These are phyloP conservation scores for Klebsormidium nitens DNA, from an alignment of 139 green algal genomes.

Conservation along the genomic window DNA sequence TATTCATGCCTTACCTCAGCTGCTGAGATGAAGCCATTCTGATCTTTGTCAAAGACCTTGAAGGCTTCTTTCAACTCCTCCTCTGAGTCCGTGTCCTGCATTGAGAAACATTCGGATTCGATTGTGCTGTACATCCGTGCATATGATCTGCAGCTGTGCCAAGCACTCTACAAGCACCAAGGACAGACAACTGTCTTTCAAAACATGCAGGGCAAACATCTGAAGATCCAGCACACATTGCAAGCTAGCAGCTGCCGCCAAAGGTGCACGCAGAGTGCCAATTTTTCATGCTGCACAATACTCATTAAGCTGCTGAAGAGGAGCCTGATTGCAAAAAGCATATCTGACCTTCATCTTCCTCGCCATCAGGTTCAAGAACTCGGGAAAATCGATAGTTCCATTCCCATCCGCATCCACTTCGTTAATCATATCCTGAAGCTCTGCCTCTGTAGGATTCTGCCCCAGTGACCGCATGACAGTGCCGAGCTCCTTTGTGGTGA, in stretches of 20 bases:
- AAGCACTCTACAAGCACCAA: not conserved
- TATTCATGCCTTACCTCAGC: conserved; percentile 56
- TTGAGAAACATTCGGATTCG: too few species aligned
- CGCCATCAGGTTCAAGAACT: conserved; percentile 98
- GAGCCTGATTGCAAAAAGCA: too few species aligned
- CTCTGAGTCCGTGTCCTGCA: conserved; percentile 74
- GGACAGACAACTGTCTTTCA: not conserved
- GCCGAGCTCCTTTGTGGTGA: conserved; percentile 86
- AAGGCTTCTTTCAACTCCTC: conserved; percentile 98
- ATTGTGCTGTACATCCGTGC: too few species aligned
- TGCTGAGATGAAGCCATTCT: conserved; percentile 97
- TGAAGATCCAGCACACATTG: not conserved
- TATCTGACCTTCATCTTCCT: conserved; percentile 95
- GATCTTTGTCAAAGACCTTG: conserved; percentile 99
- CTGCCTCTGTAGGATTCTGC: conserved; percentile 98
- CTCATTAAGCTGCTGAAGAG: too few species aligned
- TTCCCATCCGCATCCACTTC: conserved; percentile 98
- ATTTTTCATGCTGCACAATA: too few species aligned
- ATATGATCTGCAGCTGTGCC: too few species aligned
- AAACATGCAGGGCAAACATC: not conserved
- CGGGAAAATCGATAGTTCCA: conserved; percentile 98
- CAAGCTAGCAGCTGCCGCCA: not conserved
- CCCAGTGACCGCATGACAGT: conserved; percentile 98
- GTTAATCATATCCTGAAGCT: conserved; percentile 99
- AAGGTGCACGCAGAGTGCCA: too few species aligned